Evolutionary conservation across 2,329 filamentous ascomycete species (phyloP).

Genomic region (Neopestalotiopsis clavispora): DNA sequence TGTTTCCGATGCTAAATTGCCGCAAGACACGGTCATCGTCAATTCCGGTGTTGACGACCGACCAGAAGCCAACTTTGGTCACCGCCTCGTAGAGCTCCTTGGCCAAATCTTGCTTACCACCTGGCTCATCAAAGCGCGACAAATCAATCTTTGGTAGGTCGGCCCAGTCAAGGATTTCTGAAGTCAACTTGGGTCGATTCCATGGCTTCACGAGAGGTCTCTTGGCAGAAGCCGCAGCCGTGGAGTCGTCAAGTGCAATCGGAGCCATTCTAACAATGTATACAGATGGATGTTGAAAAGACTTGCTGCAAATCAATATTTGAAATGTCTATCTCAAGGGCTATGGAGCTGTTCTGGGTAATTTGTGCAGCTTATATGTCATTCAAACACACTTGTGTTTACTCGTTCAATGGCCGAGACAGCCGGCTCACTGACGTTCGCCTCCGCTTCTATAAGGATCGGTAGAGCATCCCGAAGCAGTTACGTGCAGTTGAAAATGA

Average conservation of each 20-base stretch:
- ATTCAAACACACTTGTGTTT: background rate
- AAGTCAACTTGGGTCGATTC: constrained; percentile 33
- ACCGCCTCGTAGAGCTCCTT: constrained; percentile 56
- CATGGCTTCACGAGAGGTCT: constrained; percentile 35
- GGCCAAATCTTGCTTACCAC: constrained; percentile 55
- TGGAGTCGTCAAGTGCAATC: constrained; percentile 26
- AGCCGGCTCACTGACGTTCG: background rate
- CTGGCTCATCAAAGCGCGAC: constrained; percentile 52
- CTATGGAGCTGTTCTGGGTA: background rate
- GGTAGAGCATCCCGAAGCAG: constrained; percentile 5
- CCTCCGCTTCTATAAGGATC: constrained; percentile 4
- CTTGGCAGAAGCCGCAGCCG: constrained; percentile 8
- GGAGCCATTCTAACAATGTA: constrained; percentile 31
- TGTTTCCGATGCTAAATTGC: constrained; percentile 29
- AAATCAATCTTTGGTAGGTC: constrained; percentile 60
- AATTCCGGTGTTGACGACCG: constrained; percentile 35
- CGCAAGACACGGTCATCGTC: constrained; percentile 29
- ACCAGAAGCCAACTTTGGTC: constrained; percentile 50
- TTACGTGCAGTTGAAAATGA: background rate
- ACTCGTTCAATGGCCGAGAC: too few relatives aligned
- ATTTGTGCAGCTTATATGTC: background rate
- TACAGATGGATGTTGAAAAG: background rate
- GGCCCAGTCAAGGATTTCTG: constrained; percentile 46
- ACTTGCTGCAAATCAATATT: background rate
- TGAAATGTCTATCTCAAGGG: background rate